Evolutionary conservation across 2,329 filamentous ascomycete genomes (phyloP).

Genomic region (Didymosphaeria variabile): DNA sequence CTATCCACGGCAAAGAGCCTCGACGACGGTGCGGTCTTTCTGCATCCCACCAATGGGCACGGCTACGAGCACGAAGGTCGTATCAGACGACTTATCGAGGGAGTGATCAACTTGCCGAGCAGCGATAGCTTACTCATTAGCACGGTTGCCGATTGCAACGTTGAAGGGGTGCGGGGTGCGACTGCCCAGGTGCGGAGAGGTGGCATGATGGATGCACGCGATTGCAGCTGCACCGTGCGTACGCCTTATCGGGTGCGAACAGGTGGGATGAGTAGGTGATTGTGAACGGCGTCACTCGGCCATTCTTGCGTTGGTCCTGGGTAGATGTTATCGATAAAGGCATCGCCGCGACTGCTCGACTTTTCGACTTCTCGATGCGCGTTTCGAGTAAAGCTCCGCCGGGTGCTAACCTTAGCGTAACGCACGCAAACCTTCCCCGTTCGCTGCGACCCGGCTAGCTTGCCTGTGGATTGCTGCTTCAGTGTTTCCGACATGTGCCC

Average conservation of each 20-base stretch:
- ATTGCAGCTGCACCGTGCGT: neutral
- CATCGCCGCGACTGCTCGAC: too few species aligned
- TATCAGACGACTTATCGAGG: neutral
- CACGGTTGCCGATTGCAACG: neutral
- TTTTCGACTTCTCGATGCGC: neutral
- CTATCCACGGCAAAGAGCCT: neutral
- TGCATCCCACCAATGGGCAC: slow-evolving; percentile 8
- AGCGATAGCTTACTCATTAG: neutral
- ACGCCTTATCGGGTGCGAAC: neutral
- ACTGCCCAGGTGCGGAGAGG: neutral
- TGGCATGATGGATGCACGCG: neutral
- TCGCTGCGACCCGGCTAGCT: neutral
- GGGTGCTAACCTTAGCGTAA: neutral
- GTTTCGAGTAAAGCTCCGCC: neutral
- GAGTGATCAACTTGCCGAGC: neutral
- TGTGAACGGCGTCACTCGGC: neutral
- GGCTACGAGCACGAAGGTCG: neutral
- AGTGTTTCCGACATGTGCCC: neutral
- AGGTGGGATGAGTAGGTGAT: neutral
- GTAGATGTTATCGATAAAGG: too few species aligned
- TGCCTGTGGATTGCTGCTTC: neutral
- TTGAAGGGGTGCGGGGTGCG: neutral
- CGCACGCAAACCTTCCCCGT: neutral
- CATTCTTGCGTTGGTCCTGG: too few species aligned
- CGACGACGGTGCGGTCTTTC: neutral